These are phyloP conservation scores for Purpureocillium takamizusanense DNA, from an alignment of 2,329 filamentous ascomycete species.

Conservation along the genomic window DNA sequence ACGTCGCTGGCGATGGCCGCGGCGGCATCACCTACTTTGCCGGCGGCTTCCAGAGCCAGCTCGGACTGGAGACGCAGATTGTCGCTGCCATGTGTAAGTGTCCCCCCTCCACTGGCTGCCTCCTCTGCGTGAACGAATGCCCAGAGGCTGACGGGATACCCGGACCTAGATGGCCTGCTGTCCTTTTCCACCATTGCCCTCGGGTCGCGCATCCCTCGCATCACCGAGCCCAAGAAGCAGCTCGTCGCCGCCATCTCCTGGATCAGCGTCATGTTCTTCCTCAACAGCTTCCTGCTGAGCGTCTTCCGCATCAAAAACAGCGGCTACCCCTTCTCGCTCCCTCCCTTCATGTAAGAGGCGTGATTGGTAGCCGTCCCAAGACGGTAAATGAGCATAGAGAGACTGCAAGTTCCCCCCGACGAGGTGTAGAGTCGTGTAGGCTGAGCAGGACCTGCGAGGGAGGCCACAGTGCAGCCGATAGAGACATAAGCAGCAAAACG, in stretches of 20 bases:
- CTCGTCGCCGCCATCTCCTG: constrained; percentile 74
- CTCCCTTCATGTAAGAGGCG: constrained; percentile 61
- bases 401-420: too few relatives aligned
- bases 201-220: constrained; percentile 85
- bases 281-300: constrained; percentile 92
- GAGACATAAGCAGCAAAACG: background rate
- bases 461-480: background rate
- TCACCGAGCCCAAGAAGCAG: constrained; percentile 67
- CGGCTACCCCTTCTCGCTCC: constrained; percentile 88
- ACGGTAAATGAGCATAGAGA: too few relatives aligned
- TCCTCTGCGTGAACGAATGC: background rate
- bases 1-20: constrained; percentile 74
- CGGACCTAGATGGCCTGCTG: constrained; percentile 54
- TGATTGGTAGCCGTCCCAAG: too few relatives aligned
- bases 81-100: constrained; percentile 84
- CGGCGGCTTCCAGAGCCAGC: constrained; percentile 85
- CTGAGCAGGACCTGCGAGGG: too few relatives aligned
- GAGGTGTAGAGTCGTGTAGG: too few relatives aligned
- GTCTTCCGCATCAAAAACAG: constrained; percentile 92
- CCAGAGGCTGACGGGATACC: constrained; percentile 12
- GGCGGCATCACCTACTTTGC: constrained; percentile 89
- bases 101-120: background rate
- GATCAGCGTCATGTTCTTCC: constrained; percentile 65
- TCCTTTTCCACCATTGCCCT: constrained; percentile 89
- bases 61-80: constrained; percentile 91